Evolutionary conservation across 345 rosid species (phyloP), one percentile per base, ranked within the genome.

Genomic region (Eucalyptus brandiana): DNA sequence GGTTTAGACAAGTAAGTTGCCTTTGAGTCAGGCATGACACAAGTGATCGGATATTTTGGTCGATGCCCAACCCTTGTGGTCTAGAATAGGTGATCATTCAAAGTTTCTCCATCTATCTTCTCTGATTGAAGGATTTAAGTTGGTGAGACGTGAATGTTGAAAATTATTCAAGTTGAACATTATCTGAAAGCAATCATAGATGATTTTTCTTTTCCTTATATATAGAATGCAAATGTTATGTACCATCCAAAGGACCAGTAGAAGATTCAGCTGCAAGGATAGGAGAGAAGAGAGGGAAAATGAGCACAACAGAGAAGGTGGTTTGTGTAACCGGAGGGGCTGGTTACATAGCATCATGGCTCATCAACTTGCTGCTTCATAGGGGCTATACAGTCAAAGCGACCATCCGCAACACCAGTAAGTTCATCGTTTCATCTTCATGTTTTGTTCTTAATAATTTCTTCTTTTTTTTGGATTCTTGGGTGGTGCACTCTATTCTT

Each of bases 291-390:
- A 54, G 58, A 5, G 56, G 45, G 89, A 69, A 92, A 89, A 87
- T 16, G 88, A 21, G 87, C 87, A 65, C 37, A 1, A 65, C 67
- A 48, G 92, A 88, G 58, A 88, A 91, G 37, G 69, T 28, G 72
- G 90, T 91, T 49, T 91, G 93, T 76, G 94, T 93, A 24, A 93
- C 92, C 7, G 95, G 95, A 87, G 94, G 91, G 51, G 90, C 93
- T 49, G 93, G 96, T 23, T 92, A 90, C 89, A 87, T 94, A 16
- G 95, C 93, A 51, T 94, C 94, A 24, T 93, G 95, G 93, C 91
- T 93, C 53, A 90, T 93, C 56, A 92, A 87, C 86, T 89, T 89
- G 21, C 91, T 94, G 86, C 93, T 93, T 51, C 89, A 91, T 37
- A 92, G 91, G 40, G 92, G 96, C 40, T 94, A 92, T 87, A 72